Evolutionary conservation across 306 rosid genomes (phyloP).

Genomic region (Quercus parvula): DNA sequence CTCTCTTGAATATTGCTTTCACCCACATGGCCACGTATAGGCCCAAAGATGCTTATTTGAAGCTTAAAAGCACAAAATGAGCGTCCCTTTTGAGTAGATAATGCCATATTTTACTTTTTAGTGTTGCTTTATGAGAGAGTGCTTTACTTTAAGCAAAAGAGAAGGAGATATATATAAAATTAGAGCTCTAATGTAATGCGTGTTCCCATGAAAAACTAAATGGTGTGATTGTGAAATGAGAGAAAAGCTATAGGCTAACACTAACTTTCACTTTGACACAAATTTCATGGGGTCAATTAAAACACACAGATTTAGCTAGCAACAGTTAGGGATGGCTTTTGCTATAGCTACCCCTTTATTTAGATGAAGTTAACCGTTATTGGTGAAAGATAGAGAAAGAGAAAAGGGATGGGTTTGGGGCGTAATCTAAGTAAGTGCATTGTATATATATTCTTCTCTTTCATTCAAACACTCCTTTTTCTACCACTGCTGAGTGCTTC

Average conservation of each 20-base stretch:
- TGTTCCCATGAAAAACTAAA: constrained; percentile 32
- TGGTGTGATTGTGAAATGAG: constrained; percentile 42
- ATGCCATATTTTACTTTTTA: constrained; percentile 97
- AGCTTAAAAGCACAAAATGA: constrained; percentile 87
- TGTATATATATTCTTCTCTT: constrained; percentile 42
- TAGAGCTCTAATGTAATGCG: constrained; percentile 39
- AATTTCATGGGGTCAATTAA: constrained; percentile 36
- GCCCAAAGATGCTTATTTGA: constrained; percentile 85
- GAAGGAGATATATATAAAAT: constrained; percentile 11
- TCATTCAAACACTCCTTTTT: constrained; percentile 90
- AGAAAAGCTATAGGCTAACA: constrained; percentile 31
- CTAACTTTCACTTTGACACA: constrained; percentile 49
- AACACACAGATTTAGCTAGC: constrained; percentile 24
- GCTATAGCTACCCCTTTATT: constrained; percentile 18
- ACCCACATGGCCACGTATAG: constrained; percentile 91
- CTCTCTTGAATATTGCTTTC: constrained; percentile 65
- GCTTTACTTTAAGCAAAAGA: constrained; percentile 89
- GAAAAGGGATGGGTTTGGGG: constrained; percentile 42
- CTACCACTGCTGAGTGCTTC: constrained; percentile 60
- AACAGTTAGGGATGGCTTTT: constrained; percentile 31
- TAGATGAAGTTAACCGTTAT: constrained; percentile 49
- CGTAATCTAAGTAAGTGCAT: constrained; percentile 50
- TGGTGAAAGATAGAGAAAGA: constrained; percentile 33
- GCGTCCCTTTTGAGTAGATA: constrained; percentile 98
- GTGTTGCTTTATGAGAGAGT: constrained; percentile 70